Percentiles rank a stretch among this genome's conserved stretches.
These are phyloP conservation scores for Candida khao-thaluensis DNA, from an alignment of 805 yeast genomes.

Conservation along the genomic window DNA sequence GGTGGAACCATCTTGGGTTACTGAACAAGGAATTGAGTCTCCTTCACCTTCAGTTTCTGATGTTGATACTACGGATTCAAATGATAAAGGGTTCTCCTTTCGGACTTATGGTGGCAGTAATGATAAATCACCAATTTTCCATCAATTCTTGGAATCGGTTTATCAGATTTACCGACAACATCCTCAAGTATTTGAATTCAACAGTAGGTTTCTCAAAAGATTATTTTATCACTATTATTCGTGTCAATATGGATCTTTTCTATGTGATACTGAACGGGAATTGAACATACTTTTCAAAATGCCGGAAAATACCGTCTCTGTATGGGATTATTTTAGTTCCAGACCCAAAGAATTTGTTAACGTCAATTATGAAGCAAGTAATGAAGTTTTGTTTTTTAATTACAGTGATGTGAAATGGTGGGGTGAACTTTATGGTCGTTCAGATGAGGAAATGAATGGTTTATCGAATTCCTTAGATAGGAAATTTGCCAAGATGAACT, in stretches of 20 bases:
- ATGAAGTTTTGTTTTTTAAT: conserved; percentile 56
- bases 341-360: conserved; percentile 69
- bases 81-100: conserved; percentile 2
- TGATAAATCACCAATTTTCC: conserved; percentile 79
- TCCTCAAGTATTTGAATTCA: conserved; percentile 78
- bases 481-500: conserved; percentile 40
- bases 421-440: conserved; percentile 79
- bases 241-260: conserved; percentile 91
- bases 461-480: conserved; percentile 38
- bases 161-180: conserved; percentile 73
- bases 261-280: conserved; percentile 73
- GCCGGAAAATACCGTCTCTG: conserved; percentile 60
- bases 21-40: conserved; percentile 1
- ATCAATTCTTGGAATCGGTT: conserved; percentile 88
- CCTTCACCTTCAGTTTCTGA: conserved; percentile 5
- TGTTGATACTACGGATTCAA: not conserved
- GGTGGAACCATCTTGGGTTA: conserved; percentile 4
- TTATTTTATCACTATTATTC: conserved; percentile 85
- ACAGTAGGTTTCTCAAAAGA: conserved; percentile 82
- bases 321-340: conserved; percentile 91
- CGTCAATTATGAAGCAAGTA: conserved; percentile 37
- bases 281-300: conserved; percentile 36
- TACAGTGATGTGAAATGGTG: conserved; percentile 75
- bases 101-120: conserved; percentile 34
- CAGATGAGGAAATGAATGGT: conserved; percentile 55